Evolutionary conservation across 2,329 filamentous ascomycete genomes (phyloP).

Genomic region (Botryotinia calthae): DNA sequence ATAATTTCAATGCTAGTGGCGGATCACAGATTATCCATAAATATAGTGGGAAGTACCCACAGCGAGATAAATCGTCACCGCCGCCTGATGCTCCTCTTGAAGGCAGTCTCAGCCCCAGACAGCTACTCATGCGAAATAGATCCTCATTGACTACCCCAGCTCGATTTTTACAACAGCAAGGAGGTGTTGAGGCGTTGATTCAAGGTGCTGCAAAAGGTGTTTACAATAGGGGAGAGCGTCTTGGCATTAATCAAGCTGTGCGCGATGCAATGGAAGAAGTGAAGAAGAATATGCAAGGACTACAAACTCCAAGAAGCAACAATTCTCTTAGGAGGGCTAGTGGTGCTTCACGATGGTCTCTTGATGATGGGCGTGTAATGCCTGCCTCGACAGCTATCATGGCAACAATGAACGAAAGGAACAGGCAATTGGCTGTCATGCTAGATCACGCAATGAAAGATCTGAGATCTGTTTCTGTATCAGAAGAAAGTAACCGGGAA

Average conservation of each 20-base stretch:
- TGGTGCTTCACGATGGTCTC: constrained; percentile 34
- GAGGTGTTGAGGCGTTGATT: constrained; percentile 66
- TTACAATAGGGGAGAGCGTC: constrained; percentile 68
- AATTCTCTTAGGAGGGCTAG: constrained; percentile 32
- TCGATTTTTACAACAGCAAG: constrained; percentile 47
- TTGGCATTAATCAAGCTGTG: constrained; percentile 77
- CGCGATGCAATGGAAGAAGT: constrained; percentile 81
- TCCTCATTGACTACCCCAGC: constrained; percentile 38
- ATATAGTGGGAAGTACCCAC: constrained; percentile 60
- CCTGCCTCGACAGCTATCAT: constrained; percentile 42
- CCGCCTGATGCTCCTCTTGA: constrained; percentile 36
- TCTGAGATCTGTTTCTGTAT: constrained; percentile 59
- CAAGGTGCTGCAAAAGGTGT: constrained; percentile 76
- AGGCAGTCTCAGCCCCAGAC: constrained; percentile 30
- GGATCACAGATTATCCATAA: constrained; percentile 66
- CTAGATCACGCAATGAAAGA: constrained; percentile 64
- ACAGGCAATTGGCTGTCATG: constrained; percentile 64
- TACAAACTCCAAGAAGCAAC: constrained; percentile 55
- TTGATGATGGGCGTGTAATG: constrained; percentile 35
- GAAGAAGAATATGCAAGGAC: constrained; percentile 67
- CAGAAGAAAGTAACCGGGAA: constrained; percentile 45
- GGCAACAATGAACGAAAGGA: constrained; percentile 59
- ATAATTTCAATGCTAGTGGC: constrained; percentile 61
- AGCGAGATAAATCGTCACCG: constrained; percentile 30
- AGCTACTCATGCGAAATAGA: constrained; percentile 30